Evolutionary conservation across 371 early-diverging fungal species (phyloP).

Genomic region (Gilbertella persicaria): DNA sequence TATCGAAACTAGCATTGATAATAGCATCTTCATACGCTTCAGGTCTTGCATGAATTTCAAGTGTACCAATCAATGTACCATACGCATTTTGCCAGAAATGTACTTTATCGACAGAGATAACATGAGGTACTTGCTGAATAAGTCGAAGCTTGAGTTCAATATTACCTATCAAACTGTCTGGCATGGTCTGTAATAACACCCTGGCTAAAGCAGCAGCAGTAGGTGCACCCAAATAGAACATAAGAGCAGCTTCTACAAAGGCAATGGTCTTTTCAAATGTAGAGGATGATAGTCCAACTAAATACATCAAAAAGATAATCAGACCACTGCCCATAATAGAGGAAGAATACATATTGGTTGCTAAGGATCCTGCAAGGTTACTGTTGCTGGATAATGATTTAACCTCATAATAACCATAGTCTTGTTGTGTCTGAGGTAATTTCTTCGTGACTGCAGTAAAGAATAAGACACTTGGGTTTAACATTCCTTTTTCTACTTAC

Average conservation of each 20-base stretch:
- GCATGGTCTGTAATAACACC: constrained; percentile 29
- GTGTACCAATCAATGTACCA: constrained; percentile 49
- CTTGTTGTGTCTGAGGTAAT: neutral
- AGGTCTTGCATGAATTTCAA: constrained; percentile 37
- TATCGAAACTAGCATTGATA: constrained; percentile 39
- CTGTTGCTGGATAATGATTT: constrained; percentile 32
- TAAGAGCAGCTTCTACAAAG: constrained; percentile 39
- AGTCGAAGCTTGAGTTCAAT: constrained; percentile 16
- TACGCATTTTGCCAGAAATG: constrained; percentile 60
- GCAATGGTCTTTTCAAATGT: constrained; percentile 46
- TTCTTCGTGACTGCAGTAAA: neutral
- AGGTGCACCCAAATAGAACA: constrained; percentile 37
- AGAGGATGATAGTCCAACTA: constrained; percentile 18
- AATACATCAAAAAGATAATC: constrained; percentile 9
- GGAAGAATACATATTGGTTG: constrained; percentile 21
- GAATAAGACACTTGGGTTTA: neutral
- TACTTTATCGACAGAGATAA: constrained; percentile 27
- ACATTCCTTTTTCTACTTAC: constrained; percentile 19
- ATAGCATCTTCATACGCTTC: constrained; percentile 51
- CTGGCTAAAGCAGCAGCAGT: constrained; percentile 29
- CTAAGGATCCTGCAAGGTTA: constrained; percentile 18
- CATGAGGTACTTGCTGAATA: constrained; percentile 21
- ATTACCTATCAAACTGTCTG: constrained; percentile 12
- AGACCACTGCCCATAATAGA: constrained; percentile 21
- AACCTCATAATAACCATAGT: constrained; percentile 8